These are phyloP conservation scores for Scenedesmus sp. DNA, from an alignment of 163 green algal species.

Conservation along the genomic window DNA sequence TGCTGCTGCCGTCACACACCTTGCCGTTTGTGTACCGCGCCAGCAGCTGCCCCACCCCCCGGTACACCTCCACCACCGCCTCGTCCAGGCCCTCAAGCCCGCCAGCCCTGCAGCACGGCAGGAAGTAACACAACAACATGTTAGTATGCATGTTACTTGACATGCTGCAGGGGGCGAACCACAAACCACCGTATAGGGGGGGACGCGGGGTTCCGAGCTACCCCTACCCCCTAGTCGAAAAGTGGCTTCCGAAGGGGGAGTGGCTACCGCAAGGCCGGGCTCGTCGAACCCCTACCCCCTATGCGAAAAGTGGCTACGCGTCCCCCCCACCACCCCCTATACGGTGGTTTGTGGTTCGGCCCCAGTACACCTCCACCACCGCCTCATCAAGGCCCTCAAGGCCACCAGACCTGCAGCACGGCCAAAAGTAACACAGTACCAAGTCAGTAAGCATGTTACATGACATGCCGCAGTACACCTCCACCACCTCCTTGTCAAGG, in stretches of 20 bases:
- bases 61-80: constrained; percentile 92
- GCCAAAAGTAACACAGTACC: background rate
- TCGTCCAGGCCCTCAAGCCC: constrained; percentile 77
- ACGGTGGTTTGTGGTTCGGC: background rate
- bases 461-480: constrained; percentile 79
- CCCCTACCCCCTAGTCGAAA: no score
- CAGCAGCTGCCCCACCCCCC: constrained; percentile 87
- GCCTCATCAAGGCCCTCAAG: constrained; percentile 81
- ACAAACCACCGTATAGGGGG: no score
- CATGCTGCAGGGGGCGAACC: background rate
- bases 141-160: background rate
- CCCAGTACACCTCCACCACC: constrained; percentile 91
- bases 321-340: no score
- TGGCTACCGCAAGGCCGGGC: no score
- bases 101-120: background rate
- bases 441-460: background rate
- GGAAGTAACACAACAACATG: background rate
- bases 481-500: constrained; percentile 89
- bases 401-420: background rate
- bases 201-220: no score
- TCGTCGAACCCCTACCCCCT: no score
- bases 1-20: constrained; percentile 54
- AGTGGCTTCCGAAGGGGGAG: no score
- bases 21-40: constrained; percentile 84
- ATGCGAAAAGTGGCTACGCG: no score